Base-by-base conservation (phyloP, 768 basidiomycete genomes). In the Dendrothele bispora region DNA sequence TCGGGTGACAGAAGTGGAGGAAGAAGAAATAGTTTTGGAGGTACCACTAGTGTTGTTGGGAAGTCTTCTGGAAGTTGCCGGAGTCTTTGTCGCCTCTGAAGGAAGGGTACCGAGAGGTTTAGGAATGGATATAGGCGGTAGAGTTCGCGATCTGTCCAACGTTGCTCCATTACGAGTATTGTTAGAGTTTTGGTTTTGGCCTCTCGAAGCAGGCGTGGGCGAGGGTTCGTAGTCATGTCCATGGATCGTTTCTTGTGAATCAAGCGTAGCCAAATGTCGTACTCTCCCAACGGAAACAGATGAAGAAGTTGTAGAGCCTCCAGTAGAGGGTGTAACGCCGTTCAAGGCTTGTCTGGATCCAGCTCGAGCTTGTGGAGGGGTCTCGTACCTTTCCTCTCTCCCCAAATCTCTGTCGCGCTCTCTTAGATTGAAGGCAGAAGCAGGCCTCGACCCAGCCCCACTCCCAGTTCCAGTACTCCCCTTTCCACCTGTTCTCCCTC, bases 31-130 rank as follows among this genome's bases (percentile, higher is more conserved):
- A 17, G 21, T 27, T 28, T 3, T 3, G 18, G 3, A 15, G 11
- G 11, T 17, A 11, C 17, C 17, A 12, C 30, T 20, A 1, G 40
- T 7, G 8, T 21, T 43, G 28, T 17, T 41, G 11, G 50, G 45
- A 10, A 39, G 21, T 22, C 42, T 46, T 25, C 37, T 43, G 24
- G 24, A 39, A 15, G 39, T 7, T 3, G 39, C 17, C 20, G 32
- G 25, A 8, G 36, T 21, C 14, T 27, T 34, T 32, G 34, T 39
- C 44, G 61, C 54, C 59, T 88, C 85, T 2, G 84, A 84, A 0
- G 82, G 82, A 8, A 84, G 71, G 20, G 71, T 68, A 1, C 83
- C 76, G 2, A 85, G 68, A 0, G 85, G 81, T 35, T 79, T 77
- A 0, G 85, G 80, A 3, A 84, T 79, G 2, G 74, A 54, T 20